Base-by-base conservation (phyloP, 176 grass and related monocot genomes). In the Poa annua region DNA sequence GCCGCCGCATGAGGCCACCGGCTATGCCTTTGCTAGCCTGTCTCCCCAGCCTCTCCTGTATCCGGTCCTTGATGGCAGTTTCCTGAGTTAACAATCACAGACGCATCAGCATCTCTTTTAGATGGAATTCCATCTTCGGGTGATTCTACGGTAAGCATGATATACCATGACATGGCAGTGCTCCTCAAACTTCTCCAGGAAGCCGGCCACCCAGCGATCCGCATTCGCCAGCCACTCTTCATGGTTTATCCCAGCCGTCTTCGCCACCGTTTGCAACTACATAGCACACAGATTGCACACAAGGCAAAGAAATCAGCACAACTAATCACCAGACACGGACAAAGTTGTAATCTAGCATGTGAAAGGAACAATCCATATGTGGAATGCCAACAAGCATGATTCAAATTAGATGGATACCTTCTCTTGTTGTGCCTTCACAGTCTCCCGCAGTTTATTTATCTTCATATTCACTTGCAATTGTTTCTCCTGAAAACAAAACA, bases 151-250 rank as follows among this genome's bases (percentile, higher is more conserved):
- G 11, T 34, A 71, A 80, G 11, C 1, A 36, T n/a, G 80, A 50
- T 61, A 96, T 75, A 99, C 93, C 96, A 99, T 94, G 75, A 89
- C 80, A 63, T 96, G 93, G 67, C 93, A 99, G 77, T 90, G 83
- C 81, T 99, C 93, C 87, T 99, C 96, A 74, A 99, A 99, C 72
- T 99, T 99, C 81, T 91, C 96, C 8, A 99, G 88, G 89, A 99
- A 99, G 78, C 96, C 96, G 4, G 91, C 93, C 70, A 99, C 84
- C 96, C 93, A 99, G 19, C 93, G 96, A 32, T 99, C 96, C 1
- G 93, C 96, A 67, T 99, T 96, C 5, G 87, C 91, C 10, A 99
- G 84, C 96, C 93, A 99, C 39, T 92, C 96, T 39, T 96, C 88
- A 22, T 90, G 92, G 81, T 92, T 88, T 81, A 95, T 77, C 42